Percentiles rank a stretch among this genome's conserved stretches.
Evolutionary conservation across 2,329 filamentous ascomycete genomes (phyloP).

Genomic region (Fusarium sp.): DNA sequence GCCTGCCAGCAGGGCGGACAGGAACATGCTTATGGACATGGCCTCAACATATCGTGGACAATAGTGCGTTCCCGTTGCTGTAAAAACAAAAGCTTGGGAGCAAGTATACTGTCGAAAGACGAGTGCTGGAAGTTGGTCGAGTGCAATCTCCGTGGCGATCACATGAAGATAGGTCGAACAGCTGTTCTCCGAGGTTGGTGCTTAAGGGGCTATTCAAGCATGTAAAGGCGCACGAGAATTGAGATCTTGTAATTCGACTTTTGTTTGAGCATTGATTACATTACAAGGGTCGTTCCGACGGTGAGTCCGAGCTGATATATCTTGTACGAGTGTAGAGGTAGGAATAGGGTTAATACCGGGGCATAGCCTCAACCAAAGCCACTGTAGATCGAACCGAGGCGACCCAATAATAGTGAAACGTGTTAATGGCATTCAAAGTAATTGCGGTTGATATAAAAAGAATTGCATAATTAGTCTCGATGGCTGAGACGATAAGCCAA

Average conservation of each 20-base stretch:
- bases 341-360: background rate
- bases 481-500: background rate
- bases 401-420: background rate
- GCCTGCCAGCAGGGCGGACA: no score
- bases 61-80: no score
- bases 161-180: background rate
- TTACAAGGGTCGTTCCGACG: background rate
- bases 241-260: background rate
- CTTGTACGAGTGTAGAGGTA: background rate
- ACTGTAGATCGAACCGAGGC: background rate
- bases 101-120: no score
- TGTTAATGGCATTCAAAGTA: no score
- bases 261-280: background rate
- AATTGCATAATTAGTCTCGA: background rate
- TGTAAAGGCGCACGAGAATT: background rate
- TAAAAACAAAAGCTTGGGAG: no score
- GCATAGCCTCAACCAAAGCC: background rate
- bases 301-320: background rate
- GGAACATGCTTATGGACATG: no score
- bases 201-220: background rate
- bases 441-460: background rate
- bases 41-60: no score
- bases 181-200: background rate
- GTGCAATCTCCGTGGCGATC: background rate
- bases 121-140: background rate